phyloP scores from a whole-genome alignment of 768 basidiomycete species.

The Exidia glandulosa region DNA sequence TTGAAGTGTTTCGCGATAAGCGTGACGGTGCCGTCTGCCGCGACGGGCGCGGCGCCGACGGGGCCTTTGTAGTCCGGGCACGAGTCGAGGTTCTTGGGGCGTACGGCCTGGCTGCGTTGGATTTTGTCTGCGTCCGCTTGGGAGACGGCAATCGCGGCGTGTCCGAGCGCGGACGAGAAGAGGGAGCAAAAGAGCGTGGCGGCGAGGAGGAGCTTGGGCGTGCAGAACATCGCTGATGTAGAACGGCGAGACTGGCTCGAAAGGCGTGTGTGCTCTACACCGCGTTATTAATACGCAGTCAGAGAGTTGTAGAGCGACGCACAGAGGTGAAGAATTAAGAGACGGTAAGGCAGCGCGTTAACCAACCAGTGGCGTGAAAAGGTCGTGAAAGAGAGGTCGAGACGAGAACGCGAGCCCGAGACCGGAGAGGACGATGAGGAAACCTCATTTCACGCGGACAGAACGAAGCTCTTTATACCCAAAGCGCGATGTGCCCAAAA shows the following conservation, averaged over 20 bases:
- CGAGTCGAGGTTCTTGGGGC: background rate
- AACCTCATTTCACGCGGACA: no score
- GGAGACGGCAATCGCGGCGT: background rate
- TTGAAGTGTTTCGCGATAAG: background rate
- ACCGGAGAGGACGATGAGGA: background rate
- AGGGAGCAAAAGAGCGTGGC: background rate
- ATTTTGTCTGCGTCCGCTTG: background rate
- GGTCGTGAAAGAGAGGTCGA: background rate
- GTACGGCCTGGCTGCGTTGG: background rate
- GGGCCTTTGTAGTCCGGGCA: background rate
- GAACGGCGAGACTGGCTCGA: background rate
- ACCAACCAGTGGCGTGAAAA: background rate
- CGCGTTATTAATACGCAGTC: background rate
- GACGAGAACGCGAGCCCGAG: background rate
- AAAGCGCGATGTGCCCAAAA: background rate
- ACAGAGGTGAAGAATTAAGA: background rate
- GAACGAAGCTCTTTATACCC: background rate
- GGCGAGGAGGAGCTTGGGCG: background rate
- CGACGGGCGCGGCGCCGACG: background rate
- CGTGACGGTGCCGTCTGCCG: background rate
- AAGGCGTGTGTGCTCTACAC: background rate
- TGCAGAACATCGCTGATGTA: background rate
- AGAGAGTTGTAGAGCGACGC: background rate
- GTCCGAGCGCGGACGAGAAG: background rate
- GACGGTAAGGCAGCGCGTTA: background rate